A percentile compares a stretch with the other conserved stretches of the same genome.
Conservation (phyloP, 2,329 filamentous ascomycete species). For the Hymenoscyphus albidus region DNA sequence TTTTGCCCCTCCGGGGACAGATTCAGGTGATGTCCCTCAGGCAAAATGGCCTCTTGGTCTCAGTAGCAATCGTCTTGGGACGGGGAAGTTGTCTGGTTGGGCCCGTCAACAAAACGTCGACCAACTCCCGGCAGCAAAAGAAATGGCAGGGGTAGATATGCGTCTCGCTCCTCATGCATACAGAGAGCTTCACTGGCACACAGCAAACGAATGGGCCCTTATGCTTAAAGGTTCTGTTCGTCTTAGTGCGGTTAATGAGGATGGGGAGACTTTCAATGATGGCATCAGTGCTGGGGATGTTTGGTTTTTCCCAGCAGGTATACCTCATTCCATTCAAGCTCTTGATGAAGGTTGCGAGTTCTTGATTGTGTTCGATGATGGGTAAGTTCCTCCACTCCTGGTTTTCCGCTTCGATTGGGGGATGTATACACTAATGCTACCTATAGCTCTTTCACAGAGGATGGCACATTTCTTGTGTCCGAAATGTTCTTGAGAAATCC, state of each 20-base stretch:
- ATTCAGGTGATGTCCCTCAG: conserved; percentile 45
- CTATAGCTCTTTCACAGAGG: conserved; percentile 47
- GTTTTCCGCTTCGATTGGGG: too few species aligned
- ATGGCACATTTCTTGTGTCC: conserved; percentile 52
- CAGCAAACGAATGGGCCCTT: conserved; percentile 49
- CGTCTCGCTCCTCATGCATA: conserved; percentile 54
- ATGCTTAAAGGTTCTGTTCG: conserved; percentile 52
- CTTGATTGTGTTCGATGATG: conserved; percentile 57
- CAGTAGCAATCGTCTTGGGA: conserved; percentile 43
- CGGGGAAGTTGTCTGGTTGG: conserved; percentile 44
- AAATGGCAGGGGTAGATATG: conserved; percentile 59
- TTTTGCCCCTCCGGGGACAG: conserved; percentile 51
- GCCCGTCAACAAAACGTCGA: conserved; percentile 52
- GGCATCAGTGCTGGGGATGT: conserved; percentile 49
- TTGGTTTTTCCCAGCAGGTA: conserved; percentile 43
- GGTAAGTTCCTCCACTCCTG: conserved; percentile 26
- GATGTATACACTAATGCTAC: too few species aligned
- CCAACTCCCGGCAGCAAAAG: conserved; percentile 44
- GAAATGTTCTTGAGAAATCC: conserved; percentile 28
- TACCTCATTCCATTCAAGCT: conserved; percentile 52
- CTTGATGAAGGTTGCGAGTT: conserved; percentile 55
- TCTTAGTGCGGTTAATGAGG: conserved; percentile 49
- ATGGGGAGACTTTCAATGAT: conserved; percentile 46
- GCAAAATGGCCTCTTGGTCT: conserved; percentile 54
- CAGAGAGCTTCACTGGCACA: conserved; percentile 62